A percentile compares a stretch with the other conserved stretches of the same genome.
These are phyloP conservation scores for Rhizopogon sp. DNA, from an alignment of 768 basidiomycete genomes.

Conservation along the genomic window DNA sequence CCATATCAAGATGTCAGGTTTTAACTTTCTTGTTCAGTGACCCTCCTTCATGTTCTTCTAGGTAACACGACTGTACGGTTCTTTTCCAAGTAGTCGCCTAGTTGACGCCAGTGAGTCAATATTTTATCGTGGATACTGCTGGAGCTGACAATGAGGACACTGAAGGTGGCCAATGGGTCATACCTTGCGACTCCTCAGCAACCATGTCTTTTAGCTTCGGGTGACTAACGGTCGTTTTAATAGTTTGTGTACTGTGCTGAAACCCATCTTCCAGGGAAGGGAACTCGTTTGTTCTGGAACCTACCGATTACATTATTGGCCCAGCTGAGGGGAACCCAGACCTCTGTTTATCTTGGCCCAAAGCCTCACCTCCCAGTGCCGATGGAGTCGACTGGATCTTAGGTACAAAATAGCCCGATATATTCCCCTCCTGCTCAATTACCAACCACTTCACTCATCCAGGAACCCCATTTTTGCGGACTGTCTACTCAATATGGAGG, in stretches of 20 bases:
- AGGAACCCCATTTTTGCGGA: conserved; percentile 66
- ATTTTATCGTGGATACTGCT: background rate
- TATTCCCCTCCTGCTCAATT: too few relatives aligned
- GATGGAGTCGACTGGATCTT: conserved; percentile 85
- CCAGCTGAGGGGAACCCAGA: conserved; percentile 58
- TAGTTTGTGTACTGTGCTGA: background rate
- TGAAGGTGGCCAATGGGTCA: conserved; percentile 64
- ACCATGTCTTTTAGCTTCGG: conserved; percentile 67
- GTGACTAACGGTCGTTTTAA: conserved; percentile 30
- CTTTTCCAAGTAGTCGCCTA: conserved; percentile 59
- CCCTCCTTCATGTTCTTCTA: conserved; percentile 22
- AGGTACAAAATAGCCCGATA: conserved; percentile 33
- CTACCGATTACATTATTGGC: conserved; percentile 76
- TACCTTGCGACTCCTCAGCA: conserved; percentile 61
- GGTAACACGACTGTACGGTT: conserved; percentile 64
- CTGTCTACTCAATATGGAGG: conserved; percentile 80
- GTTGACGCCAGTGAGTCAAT: conserved; percentile 48
- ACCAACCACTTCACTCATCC: background rate
- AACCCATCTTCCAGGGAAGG: conserved; percentile 14
- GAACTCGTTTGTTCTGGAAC: conserved; percentile 53
- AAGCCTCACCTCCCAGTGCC: conserved; percentile 54
- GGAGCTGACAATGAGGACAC: background rate
- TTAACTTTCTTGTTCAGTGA: background rate
- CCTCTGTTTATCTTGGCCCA: conserved; percentile 73
- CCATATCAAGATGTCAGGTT: conserved; percentile 68